Conservation (phyloP, 805 yeast genomes). For the Lipomyces starkeyi region DNA sequence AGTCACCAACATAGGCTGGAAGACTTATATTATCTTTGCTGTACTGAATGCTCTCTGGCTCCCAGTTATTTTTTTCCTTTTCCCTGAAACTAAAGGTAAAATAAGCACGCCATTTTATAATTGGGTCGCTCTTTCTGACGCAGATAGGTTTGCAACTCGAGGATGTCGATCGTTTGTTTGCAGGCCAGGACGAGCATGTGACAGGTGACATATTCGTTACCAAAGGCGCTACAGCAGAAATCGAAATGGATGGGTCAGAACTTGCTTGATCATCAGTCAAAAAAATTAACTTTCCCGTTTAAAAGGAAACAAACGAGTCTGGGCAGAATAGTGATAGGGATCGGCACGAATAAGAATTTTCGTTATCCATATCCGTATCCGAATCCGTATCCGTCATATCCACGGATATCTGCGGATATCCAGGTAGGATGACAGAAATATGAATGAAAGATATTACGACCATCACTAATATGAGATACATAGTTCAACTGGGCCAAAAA, state of each 20-base stretch:
- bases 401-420: no score
- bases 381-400: no score
- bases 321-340: no score
- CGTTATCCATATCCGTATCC: no score
- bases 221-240: neutral
- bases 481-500: no score
- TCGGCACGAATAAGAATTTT: no score
- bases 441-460: no score
- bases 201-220: neutral
- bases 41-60: conserved; percentile 55
- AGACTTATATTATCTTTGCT: conserved; percentile 60
- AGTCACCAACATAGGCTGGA: conserved; percentile 26
- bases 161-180: conserved; percentile 19
- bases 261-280: no score
- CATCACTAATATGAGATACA: no score
- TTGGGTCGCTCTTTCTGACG: conserved; percentile 54
- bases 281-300: no score
- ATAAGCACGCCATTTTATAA: conserved; percentile 58
- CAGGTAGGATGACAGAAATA: no score
- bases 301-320: no score
- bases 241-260: neutral
- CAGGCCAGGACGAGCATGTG: neutral
- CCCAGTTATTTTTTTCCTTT: conserved; percentile 53
- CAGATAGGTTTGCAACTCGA: conserved; percentile 64
- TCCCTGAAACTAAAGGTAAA: conserved; percentile 58